These are phyloP conservation scores for Coemansia biformis DNA, from an alignment of 192 early-diverging fungal genomes.

Conservation along the genomic window DNA sequence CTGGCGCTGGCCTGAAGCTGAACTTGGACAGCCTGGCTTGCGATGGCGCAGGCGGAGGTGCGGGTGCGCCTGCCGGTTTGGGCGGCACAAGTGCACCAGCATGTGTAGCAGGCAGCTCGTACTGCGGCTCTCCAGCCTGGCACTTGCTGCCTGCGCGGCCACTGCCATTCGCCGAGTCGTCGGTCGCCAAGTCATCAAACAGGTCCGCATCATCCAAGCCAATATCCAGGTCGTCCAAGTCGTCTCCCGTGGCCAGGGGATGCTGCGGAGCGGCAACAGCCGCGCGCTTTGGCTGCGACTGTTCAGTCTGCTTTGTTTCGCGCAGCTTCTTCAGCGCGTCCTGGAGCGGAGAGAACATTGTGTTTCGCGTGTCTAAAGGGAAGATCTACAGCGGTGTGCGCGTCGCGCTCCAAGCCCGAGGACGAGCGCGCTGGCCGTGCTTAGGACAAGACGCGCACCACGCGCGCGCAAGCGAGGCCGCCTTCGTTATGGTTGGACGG, in stretches of 20 bases:
- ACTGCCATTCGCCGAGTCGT: not conserved
- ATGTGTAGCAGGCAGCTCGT: too few species aligned
- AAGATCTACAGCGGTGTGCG: slow-evolving; percentile 1
- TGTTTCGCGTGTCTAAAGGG: not conserved
- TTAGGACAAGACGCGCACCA: not conserved
- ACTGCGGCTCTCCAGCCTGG: too few species aligned
- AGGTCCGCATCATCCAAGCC: slow-evolving; percentile 13
- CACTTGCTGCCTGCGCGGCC: too few species aligned
- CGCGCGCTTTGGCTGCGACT: slow-evolving; percentile 18
- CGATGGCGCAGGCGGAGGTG: not conserved
- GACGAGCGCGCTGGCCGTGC: too few species aligned
- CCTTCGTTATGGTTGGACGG: not conserved
- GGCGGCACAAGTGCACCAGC: not conserved
- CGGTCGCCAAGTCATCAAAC: slow-evolving; percentile 17
- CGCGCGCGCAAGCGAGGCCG: not conserved
- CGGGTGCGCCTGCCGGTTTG: not conserved
- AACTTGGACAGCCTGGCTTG: not conserved
- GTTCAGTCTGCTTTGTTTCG: slow-evolving; percentile 17
- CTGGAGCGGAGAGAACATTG: slow-evolving; percentile 28
- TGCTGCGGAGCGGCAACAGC: slow-evolving; percentile 1
- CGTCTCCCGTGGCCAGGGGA: not conserved
- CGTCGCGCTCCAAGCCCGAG: too few species aligned
- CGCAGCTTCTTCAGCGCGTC: slow-evolving; percentile 36
- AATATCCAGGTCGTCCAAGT: too few species aligned
- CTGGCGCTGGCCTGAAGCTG: not conserved